These are phyloP conservation scores for Macadamia tetraphylla DNA, from an alignment of 164 flowering plant species.

Conservation along the genomic window DNA sequence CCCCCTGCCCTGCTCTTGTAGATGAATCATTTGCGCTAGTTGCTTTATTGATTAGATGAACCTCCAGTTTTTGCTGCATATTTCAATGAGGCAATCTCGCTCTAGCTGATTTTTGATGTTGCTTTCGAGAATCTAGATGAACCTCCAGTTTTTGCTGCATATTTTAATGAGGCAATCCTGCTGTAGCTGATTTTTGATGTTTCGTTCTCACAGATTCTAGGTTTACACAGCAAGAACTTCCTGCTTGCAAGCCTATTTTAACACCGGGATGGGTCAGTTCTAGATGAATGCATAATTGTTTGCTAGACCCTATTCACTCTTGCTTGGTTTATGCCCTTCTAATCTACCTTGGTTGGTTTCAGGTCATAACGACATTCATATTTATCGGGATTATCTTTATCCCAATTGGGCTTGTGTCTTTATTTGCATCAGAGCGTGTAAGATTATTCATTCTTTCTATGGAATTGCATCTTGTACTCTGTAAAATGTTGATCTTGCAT, in stretches of 20 bases:
- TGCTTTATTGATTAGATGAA: background rate
- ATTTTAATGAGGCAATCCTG: background rate
- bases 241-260: conserved; percentile 88
- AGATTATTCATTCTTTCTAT: conserved; percentile 1
- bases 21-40: too few species aligned
- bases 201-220: conserved; percentile 59
- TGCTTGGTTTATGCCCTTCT: background rate
- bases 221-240: conserved; percentile 94
- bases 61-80: background rate
- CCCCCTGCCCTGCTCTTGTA: too few species aligned
- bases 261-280: conserved; percentile 78
- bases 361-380: conserved; percentile 74
- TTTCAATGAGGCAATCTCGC: background rate
- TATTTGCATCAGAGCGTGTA: conserved; percentile 79
- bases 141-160: background rate
- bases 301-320: background rate
- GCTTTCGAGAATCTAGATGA: background rate
- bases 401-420: conserved; percentile 75
- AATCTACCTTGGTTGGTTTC: conserved; percentile 10
- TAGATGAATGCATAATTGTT: background rate
- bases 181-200: conserved; percentile 2
- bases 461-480: background rate
- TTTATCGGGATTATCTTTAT: conserved; percentile 64
- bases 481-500: background rate
- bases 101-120: background rate